phyloP scores from a whole-genome alignment of 495 filamentous ascomycete species.

The Durotheca rogersii region DNA sequence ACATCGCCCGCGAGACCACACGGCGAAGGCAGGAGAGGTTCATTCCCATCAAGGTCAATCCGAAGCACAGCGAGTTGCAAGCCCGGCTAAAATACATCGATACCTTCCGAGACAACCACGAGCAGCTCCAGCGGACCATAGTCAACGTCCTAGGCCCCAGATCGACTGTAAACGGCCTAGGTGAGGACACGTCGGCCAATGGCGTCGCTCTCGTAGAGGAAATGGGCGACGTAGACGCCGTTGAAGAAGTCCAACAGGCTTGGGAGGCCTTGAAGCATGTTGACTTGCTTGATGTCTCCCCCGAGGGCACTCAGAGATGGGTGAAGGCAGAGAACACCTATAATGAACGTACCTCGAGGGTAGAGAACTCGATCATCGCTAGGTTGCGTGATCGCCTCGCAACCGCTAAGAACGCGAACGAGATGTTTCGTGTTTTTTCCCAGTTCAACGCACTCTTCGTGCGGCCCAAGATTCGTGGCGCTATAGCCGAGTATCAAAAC shows the following conservation, averaged over 20 bases:
- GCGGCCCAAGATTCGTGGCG: constrained; percentile 93
- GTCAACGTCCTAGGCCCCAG: constrained; percentile 87
- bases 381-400: constrained; percentile 88
- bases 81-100: constrained; percentile 88
- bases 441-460: constrained; percentile 99
- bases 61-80: constrained; percentile 81
- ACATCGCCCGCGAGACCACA: constrained; percentile 90
- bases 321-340: constrained; percentile 89
- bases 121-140: constrained; percentile 94
- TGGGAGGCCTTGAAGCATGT: constrained; percentile 92
- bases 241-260: constrained; percentile 90
- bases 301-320: constrained; percentile 86
- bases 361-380: constrained; percentile 98
- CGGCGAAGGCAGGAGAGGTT: constrained; percentile 91
- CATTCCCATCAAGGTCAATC: constrained; percentile 92
- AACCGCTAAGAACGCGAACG: constrained; percentile 92
- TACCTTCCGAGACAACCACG: constrained; percentile 92
- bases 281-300: constrained; percentile 88
- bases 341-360: constrained; percentile 92
- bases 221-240: constrained; percentile 97
- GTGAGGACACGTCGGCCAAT: constrained; percentile 54
- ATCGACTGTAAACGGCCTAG: constrained; percentile 49
- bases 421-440: constrained; percentile 99
- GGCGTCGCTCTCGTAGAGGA: constrained; percentile 79
- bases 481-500: constrained; percentile 95